These are phyloP conservation scores for Sporothrix euskadiensis DNA, from an alignment of 2,329 filamentous ascomycete species.

Conservation along the genomic window DNA sequence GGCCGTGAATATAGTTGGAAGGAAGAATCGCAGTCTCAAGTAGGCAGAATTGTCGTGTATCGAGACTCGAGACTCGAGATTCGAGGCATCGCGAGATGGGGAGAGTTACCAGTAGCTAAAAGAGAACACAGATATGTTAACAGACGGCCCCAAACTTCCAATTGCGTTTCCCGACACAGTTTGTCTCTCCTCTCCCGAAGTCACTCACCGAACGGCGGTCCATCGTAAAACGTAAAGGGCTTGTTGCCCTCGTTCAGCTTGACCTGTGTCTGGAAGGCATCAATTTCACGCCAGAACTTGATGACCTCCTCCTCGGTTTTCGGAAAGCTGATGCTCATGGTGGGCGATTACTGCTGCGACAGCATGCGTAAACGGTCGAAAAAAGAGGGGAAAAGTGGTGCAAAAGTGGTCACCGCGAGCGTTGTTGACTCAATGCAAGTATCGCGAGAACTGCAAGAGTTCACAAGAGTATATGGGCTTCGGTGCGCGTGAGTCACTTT, in stretches of 20 bases:
- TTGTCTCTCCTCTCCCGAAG: too few relatives aligned
- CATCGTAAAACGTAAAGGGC: slow-evolving; percentile 94
- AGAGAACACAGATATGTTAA: background rate
- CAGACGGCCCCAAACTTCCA: background rate
- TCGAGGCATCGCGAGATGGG: background rate
- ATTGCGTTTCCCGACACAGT: background rate
- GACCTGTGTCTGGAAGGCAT: slow-evolving; percentile 75
- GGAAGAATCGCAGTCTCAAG: background rate
- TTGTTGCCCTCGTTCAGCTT: slow-evolving; percentile 80
- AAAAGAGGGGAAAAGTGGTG: background rate
- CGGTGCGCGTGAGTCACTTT: slow-evolving; percentile 26
- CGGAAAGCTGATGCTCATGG: slow-evolving; percentile 84
- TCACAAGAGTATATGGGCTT: background rate
- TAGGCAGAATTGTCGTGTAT: background rate
- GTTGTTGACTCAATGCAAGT: slow-evolving; percentile 15
- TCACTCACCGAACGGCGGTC: slow-evolving; percentile 69
- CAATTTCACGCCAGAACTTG: slow-evolving; percentile 84
- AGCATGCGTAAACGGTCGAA: background rate
- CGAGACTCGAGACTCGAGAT: background rate
- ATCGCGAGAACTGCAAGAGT: background rate
- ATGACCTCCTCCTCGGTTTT: slow-evolving; percentile 86
- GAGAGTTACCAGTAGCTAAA: slow-evolving; percentile 18
- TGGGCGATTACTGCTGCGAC: slow-evolving; percentile 4
- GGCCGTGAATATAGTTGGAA: background rate
- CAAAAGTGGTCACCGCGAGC: background rate